phyloP scores from a whole-genome alignment of 306 rosid species.

The Quercus cerris region DNA sequence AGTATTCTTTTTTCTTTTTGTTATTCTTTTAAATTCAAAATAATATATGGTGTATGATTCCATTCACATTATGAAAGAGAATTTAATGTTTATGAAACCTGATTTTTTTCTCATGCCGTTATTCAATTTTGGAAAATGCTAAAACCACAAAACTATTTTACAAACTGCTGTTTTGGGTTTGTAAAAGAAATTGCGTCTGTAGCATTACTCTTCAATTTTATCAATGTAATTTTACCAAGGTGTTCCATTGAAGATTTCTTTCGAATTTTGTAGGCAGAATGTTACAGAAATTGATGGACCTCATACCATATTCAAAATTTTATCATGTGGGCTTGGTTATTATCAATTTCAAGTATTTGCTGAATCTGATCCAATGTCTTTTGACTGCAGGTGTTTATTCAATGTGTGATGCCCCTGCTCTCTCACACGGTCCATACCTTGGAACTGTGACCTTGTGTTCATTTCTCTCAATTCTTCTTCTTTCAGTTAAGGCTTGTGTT shows the following conservation, averaged over 20 bases:
- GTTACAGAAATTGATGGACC: background rate
- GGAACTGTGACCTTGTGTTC: slow-evolving; percentile 89
- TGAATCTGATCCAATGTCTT: background rate
- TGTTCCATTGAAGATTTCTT: background rate
- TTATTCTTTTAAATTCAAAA: background rate
- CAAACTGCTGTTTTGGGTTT: too few relatives aligned
- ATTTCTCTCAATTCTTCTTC: slow-evolving; percentile 64
- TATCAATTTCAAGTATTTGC: background rate
- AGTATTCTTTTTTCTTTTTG: too few relatives aligned
- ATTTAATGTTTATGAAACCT: background rate
- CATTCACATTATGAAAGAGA: background rate
- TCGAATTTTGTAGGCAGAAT: background rate
- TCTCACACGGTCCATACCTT: slow-evolving; percentile 95
- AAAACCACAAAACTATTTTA: too few relatives aligned
- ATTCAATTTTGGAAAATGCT: background rate
- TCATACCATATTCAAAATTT: background rate
- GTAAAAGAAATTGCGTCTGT: too few relatives aligned
- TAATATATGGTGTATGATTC: background rate
- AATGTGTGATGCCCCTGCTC: slow-evolving; percentile 85
- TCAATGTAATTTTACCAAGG: background rate
- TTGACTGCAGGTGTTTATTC: slow-evolving; percentile 81
- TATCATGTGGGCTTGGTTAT: background rate
- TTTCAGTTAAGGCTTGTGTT: slow-evolving; percentile 84
- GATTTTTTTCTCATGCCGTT: background rate
- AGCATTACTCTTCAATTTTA: background rate